Conservation (phyloP, 2,329 filamentous ascomycete genomes). For the Diaporthe ampelina region DNA sequence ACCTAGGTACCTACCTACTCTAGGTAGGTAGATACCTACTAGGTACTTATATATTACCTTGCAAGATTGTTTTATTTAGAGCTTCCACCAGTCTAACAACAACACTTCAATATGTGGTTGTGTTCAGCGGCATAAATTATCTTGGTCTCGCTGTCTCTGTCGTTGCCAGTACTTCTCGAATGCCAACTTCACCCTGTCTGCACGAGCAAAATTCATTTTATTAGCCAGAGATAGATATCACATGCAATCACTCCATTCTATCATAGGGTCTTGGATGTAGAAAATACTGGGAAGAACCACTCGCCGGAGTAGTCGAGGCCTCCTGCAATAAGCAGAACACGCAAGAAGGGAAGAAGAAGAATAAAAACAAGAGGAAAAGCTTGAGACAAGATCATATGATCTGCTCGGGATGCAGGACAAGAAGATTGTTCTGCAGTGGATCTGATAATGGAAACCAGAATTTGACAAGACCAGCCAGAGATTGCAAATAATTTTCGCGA, state of each 20-base stretch:
- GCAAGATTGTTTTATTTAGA: neutral
- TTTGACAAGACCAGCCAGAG: conserved; percentile 1
- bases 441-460: conserved; percentile 1
- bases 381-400: neutral
- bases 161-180: neutral
- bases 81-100: too few relatives aligned
- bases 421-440: neutral
- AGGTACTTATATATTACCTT: too few relatives aligned
- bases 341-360: neutral
- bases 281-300: neutral
- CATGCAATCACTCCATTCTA: too few relatives aligned
- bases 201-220: too few relatives aligned
- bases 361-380: neutral
- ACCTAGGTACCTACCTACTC: too few relatives aligned
- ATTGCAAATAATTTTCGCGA: conserved; percentile 30
- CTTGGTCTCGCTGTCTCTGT: neutral
- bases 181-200: too few relatives aligned
- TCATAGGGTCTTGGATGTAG: neutral
- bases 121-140: too few relatives aligned
- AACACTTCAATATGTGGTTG: neutral
- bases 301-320: neutral
- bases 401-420: neutral
- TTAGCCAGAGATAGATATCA: too few relatives aligned
- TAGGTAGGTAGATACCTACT: too few relatives aligned
- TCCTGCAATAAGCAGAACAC: neutral